Evolutionary conservation across 202 grass and related monocot genomes (phyloP).

Genomic region (Dendrocalamus latiflorus): DNA sequence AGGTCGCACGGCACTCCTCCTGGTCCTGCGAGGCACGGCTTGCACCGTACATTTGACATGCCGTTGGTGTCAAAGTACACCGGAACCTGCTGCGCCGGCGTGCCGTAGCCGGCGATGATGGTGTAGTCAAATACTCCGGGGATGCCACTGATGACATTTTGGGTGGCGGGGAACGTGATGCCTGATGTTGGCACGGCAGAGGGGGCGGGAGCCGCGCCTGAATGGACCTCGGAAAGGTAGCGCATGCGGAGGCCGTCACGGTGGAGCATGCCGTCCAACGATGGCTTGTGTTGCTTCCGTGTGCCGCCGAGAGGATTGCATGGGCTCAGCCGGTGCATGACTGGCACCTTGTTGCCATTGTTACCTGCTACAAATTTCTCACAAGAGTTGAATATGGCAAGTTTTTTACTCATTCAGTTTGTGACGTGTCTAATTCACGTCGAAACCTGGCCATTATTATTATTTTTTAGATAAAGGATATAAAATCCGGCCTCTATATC

Average conservation of each 20-base stretch:
- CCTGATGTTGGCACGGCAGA: neutral
- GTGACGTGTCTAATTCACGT: too few relatives aligned
- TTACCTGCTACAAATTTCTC: neutral
- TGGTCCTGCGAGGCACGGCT: neutral
- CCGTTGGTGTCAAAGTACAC: neutral
- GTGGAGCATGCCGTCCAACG: neutral
- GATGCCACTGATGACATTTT: neutral
- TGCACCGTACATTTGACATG: neutral
- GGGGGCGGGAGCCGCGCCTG: neutral
- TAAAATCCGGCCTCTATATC: too few relatives aligned
- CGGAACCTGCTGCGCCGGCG: neutral
- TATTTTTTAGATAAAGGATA: too few relatives aligned
- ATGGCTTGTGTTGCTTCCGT: neutral
- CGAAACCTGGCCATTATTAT: too few relatives aligned
- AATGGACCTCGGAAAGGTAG: neutral
- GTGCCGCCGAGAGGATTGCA: neutral
- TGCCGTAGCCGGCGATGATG: conserved; percentile 17
- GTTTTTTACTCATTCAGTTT: neutral
- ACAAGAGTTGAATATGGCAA: too few relatives aligned
- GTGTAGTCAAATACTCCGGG: conserved; percentile 9
- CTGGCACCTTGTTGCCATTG: conserved; percentile 15
- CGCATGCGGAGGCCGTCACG: neutral
- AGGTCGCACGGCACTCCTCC: neutral
- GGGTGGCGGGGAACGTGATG: neutral
- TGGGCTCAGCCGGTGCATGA: neutral